A percentile compares a stretch with the other conserved stretches of the same genome.
Conservation (phyloP, 2,329 filamentous ascomycete species). For the Fusarium floridanum region DNA sequence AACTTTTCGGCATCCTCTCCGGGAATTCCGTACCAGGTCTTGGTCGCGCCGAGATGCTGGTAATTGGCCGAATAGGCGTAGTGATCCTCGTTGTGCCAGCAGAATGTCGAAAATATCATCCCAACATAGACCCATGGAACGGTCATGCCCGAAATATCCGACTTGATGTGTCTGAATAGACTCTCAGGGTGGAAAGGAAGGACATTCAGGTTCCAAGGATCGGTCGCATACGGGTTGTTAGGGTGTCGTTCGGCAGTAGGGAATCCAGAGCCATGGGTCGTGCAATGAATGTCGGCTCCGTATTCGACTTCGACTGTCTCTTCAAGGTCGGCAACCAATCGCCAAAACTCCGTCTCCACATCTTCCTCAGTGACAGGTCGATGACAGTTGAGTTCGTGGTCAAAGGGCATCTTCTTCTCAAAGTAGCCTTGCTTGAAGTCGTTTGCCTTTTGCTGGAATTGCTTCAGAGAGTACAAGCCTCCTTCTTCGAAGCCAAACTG, state of each 20-base stretch:
- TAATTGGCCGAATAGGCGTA: slow-evolving; percentile 99
- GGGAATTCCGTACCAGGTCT: slow-evolving; percentile 99
- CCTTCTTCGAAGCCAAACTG: slow-evolving; percentile 99
- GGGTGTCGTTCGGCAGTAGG: slow-evolving; percentile 94
- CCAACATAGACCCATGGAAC: slow-evolving; percentile 99
- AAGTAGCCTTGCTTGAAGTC: slow-evolving; percentile 97
- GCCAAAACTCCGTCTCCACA: slow-evolving; percentile 97
- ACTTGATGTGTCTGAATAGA: slow-evolving; percentile 96
- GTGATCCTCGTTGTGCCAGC: slow-evolving; percentile 99
- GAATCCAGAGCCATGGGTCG: slow-evolving; percentile 96
- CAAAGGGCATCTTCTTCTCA: slow-evolving; percentile 88
- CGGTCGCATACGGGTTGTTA: slow-evolving; percentile 85
- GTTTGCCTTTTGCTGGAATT: slow-evolving; percentile 96
- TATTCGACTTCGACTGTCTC: slow-evolving; percentile 99
- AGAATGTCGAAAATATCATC: slow-evolving; percentile 99
- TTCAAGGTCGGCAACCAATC: slow-evolving; percentile 90
- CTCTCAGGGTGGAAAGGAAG: slow-evolving; percentile 92
- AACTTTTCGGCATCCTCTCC: slow-evolving; percentile 95
- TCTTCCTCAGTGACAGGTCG: slow-evolving; percentile 92
- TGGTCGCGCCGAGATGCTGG: slow-evolving; percentile 97
- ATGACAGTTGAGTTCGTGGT: slow-evolving; percentile 84
- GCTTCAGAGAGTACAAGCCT: slow-evolving; percentile 91
- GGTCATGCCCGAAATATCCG: slow-evolving; percentile 98
- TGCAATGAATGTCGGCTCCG: slow-evolving; percentile 97
- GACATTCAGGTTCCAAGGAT: slow-evolving; percentile 96